Conservation (phyloP, 1,284 basidiomycete species). For the Malassezia dermatis region DNA sequence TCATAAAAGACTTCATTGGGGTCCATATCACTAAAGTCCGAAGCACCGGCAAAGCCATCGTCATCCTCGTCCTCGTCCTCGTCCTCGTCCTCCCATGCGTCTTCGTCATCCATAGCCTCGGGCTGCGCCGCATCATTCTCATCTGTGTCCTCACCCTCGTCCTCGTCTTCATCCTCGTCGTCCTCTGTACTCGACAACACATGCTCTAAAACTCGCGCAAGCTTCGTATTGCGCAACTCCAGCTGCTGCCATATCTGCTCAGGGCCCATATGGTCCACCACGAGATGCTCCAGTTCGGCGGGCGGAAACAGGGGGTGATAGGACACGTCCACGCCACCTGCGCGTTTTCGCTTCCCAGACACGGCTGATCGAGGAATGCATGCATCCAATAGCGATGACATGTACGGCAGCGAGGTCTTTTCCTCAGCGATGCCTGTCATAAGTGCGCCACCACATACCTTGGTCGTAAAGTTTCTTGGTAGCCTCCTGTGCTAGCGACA, state of each 20-base stretch:
- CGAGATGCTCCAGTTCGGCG: conserved; percentile 68
- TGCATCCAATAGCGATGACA: conserved; percentile 12
- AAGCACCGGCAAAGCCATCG: conserved; percentile 36
- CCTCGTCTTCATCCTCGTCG: conserved; percentile 37
- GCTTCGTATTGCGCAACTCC: conserved; percentile 30
- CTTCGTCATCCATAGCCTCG: conserved; percentile 19
- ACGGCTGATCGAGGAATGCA: background rate
- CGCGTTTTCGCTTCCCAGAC: conserved; percentile 20
- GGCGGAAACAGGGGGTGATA: conserved; percentile 53
- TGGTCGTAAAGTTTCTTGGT: conserved; percentile 16
- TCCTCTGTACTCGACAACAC: conserved; percentile 45
- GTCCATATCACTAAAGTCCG: conserved; percentile 38
- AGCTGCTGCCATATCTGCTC: conserved; percentile 79
- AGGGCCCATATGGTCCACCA: conserved; percentile 69
- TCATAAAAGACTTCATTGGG: conserved; percentile 33
- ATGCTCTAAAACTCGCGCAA: conserved; percentile 28
- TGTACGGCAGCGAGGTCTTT: conserved; percentile 11
- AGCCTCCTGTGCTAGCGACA: background rate
- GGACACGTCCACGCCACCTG: conserved; percentile 23
- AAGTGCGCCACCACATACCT: conserved; percentile 5
- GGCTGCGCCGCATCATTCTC: background rate
- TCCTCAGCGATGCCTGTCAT: conserved; percentile 7
- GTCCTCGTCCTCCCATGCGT: conserved; percentile 19
- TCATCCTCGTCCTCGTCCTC: conserved; percentile 20
- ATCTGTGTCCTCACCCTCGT: conserved; percentile 14